These are phyloP conservation scores for Euphrasia arctica DNA, from an alignment of 305 asterid genomes.

Conservation along the genomic window DNA sequence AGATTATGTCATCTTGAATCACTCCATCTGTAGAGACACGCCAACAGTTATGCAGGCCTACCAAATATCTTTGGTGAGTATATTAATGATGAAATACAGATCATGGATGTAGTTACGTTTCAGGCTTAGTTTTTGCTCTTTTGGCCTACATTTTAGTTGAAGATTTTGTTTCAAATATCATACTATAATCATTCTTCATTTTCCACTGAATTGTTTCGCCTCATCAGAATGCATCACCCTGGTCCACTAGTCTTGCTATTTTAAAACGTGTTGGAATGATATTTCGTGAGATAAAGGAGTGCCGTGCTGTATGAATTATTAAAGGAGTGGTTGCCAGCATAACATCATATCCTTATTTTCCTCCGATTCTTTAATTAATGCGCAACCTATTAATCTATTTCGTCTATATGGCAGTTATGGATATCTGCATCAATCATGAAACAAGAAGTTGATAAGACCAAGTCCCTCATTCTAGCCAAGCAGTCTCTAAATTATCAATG, in stretches of 20 bases:
- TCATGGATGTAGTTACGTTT: background rate
- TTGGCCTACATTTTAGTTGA: background rate
- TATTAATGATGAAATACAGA: background rate
- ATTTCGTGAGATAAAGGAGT: too few relatives aligned
- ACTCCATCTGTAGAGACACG: background rate
- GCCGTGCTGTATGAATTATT: too few relatives aligned
- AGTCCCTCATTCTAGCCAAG: slow-evolving; percentile 4
- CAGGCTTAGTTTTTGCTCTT: background rate
- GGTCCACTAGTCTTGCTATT: too few relatives aligned
- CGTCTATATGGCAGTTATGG: slow-evolving; percentile 3
- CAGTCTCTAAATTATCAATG: slow-evolving; percentile 1
- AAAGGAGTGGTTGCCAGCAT: background rate
- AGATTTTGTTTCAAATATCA: background rate
- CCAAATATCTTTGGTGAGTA: slow-evolving; percentile 11
- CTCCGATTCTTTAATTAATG: background rate
- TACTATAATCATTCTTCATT: background rate
- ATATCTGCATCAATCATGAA: slow-evolving; percentile 5
- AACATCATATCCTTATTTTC: slow-evolving; percentile 3
- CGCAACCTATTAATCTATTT: background rate
- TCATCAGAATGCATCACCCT: too few relatives aligned
- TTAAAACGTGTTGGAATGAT: too few relatives aligned
- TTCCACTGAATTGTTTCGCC: background rate
- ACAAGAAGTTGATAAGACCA: slow-evolving; percentile 4
- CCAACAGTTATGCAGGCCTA: slow-evolving; percentile 9
- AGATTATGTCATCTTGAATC: slow-evolving; percentile 6